These are phyloP conservation scores for Incumbomyces lentus DNA, from an alignment of 2,329 filamentous ascomycete species.

Conservation along the genomic window DNA sequence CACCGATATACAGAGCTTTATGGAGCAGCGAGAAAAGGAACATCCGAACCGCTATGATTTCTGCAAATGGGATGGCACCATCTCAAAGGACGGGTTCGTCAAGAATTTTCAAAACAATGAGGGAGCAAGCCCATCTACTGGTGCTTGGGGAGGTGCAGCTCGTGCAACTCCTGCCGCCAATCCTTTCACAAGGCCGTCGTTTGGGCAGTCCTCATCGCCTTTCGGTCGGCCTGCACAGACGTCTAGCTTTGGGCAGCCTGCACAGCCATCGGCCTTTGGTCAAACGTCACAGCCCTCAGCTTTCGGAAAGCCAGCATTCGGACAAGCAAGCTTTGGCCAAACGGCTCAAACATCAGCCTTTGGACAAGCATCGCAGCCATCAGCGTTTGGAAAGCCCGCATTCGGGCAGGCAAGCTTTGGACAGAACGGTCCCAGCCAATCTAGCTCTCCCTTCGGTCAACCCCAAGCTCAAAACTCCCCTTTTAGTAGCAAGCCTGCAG, in stretches of 20 bases:
- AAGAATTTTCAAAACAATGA: conserved; percentile 13
- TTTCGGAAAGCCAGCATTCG: conserved; percentile 22
- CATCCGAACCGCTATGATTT: conserved; percentile 68
- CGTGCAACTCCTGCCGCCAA: conserved; percentile 7
- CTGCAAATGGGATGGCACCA: conserved; percentile 31
- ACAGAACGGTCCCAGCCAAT: conserved; percentile 20
- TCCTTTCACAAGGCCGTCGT: conserved; percentile 24
- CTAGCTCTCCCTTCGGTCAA: conserved; percentile 24
- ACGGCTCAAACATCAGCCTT: neutral
- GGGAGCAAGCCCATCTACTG: neutral
- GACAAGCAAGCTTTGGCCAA: conserved; percentile 25
- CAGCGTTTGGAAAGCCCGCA: conserved; percentile 16
- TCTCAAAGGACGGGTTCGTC: conserved; percentile 21
- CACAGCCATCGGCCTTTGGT: conserved; percentile 22
- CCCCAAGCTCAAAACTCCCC: conserved; percentile 19
- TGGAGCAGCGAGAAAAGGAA: conserved; percentile 54
- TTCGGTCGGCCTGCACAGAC: conserved; percentile 27
- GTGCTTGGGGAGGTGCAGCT: neutral
- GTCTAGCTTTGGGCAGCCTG: conserved; percentile 33
- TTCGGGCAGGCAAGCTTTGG: conserved; percentile 11
- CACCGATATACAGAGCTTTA: conserved; percentile 60
- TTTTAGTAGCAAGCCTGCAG: conserved; percentile 25
- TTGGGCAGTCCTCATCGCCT: conserved; percentile 24
- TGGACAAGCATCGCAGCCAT: conserved; percentile 1
- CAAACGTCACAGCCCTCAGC: conserved; percentile 17